Percentiles rank a stretch among this genome's conserved stretches.
These are phyloP conservation scores for Pythium monospermum DNA, from an alignment of 352 stramenopile species.

Conservation along the genomic window DNA sequence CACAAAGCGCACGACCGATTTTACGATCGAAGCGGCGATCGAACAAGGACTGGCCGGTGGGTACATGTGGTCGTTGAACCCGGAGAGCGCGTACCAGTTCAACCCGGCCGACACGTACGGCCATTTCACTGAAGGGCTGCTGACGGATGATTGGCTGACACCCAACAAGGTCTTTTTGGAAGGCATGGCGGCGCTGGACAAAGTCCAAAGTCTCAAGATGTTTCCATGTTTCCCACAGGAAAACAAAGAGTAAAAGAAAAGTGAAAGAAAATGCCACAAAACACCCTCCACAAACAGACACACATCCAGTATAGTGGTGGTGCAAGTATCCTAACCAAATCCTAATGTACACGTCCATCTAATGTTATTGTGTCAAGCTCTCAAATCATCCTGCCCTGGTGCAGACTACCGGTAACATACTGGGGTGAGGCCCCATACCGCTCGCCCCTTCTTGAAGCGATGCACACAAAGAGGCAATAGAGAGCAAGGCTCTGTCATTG, in stretches of 20 bases:
- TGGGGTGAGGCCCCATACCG: too few species aligned
- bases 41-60: slow-evolving; percentile 55
- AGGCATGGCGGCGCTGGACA: slow-evolving; percentile 47
- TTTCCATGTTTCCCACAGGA: slow-evolving; percentile 54
- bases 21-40: slow-evolving; percentile 63
- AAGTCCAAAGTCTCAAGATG: slow-evolving; percentile 47
- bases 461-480: too few species aligned
- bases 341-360: too few species aligned
- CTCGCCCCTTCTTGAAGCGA: too few species aligned
- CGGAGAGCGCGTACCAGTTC: slow-evolving; percentile 72
- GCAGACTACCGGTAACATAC: too few species aligned
- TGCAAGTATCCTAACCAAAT: too few species aligned
- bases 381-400: too few species aligned
- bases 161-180: slow-evolving; percentile 62
- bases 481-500: too few species aligned
- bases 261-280: too few species aligned
- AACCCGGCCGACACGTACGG: slow-evolving; percentile 55
- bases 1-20: slow-evolving; percentile 66
- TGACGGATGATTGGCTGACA: slow-evolving; percentile 70
- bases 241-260: slow-evolving; percentile 15
- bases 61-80: slow-evolving; percentile 84
- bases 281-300: too few species aligned
- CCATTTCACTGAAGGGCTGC: slow-evolving; percentile 62
- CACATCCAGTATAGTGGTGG: too few species aligned
- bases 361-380: too few species aligned